These are phyloP conservation scores for Penicillium crystallinum DNA, from an alignment of 495 filamentous ascomycete genomes.

Conservation along the genomic window DNA sequence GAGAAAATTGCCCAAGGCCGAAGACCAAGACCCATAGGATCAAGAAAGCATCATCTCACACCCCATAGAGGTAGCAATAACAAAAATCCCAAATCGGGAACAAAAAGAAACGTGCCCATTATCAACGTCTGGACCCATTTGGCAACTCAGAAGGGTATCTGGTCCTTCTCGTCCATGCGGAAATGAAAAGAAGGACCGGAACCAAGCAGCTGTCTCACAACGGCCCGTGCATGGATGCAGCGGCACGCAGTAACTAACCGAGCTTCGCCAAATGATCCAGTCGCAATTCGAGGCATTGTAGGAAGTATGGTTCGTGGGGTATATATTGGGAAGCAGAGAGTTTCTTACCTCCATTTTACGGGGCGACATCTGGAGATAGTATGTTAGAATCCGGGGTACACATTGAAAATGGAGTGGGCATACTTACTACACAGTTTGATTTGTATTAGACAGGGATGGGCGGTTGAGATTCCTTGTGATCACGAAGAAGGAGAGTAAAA, in stretches of 20 bases:
- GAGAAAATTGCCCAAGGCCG: neutral
- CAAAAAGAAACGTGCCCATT: neutral
- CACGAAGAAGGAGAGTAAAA: neutral
- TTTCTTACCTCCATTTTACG: slow-evolving; percentile 8
- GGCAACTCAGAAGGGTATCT: slow-evolving; percentile 3
- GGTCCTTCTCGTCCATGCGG: slow-evolving; percentile 2
- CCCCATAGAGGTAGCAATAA: neutral
- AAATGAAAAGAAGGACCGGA: slow-evolving; percentile 3
- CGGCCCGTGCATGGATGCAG: slow-evolving; percentile 9
- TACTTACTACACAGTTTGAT: neutral
- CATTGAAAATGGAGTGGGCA: neutral
- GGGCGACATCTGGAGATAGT: neutral
- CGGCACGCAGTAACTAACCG: slow-evolving; percentile 4
- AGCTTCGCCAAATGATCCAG: neutral
- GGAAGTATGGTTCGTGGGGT: neutral
- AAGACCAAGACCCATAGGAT: neutral
- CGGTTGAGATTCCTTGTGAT: neutral
- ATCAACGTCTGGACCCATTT: neutral
- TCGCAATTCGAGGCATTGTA: neutral
- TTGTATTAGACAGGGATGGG: neutral
- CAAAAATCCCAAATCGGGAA: neutral
- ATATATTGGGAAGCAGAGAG: neutral
- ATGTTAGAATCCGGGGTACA: neutral
- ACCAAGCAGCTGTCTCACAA: slow-evolving; percentile 23
- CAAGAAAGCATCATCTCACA: neutral